Conservation (phyloP, 2,329 filamentous ascomycete species). For the Claviceps citrina region DNA sequence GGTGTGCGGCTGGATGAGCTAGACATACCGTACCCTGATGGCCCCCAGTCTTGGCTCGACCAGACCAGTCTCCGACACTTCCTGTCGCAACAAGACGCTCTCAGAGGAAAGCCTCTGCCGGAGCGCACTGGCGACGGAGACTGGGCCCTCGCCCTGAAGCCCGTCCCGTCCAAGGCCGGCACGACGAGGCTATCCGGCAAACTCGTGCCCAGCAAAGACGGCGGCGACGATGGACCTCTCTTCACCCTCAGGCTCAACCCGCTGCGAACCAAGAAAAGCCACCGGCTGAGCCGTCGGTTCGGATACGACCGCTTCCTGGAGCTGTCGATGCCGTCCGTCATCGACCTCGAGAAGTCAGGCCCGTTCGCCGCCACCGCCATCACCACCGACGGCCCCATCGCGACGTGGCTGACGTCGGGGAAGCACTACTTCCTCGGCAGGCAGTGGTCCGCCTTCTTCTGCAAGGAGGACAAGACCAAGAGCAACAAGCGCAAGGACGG, state of each 20-base stretch:
- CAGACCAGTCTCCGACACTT: slow-evolving; percentile 28
- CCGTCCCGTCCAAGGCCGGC: slow-evolving; percentile 20
- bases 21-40: slow-evolving; percentile 19
- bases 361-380: slow-evolving; percentile 20
- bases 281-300: slow-evolving; percentile 39
- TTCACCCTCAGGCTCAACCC: slow-evolving; percentile 34
- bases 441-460: slow-evolving; percentile 32
- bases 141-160: slow-evolving; percentile 29
- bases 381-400: slow-evolving; percentile 17
- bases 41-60: slow-evolving; percentile 23
- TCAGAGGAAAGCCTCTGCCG: slow-evolving; percentile 32
- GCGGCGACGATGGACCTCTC: slow-evolving; percentile 20
- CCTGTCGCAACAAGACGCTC: slow-evolving; percentile 23
- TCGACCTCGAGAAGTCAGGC: slow-evolving; percentile 13
- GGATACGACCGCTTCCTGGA: slow-evolving; percentile 45
- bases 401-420: slow-evolving; percentile 14
- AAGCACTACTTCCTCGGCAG: slow-evolving; percentile 31
- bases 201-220: slow-evolving; percentile 25
- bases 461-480: slow-evolving; percentile 24
- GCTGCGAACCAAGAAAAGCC: slow-evolving; percentile 30
- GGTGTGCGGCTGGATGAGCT: slow-evolving; percentile 23
- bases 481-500: slow-evolving; percentile 2
- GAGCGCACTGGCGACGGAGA: slow-evolving; percentile 26
- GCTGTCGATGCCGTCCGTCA: slow-evolving; percentile 32
- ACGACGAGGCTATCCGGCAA: slow-evolving; percentile 29